Conservation (phyloP, 192 early-diverging fungal genomes). For the Umbelopsis vinacea region DNA sequence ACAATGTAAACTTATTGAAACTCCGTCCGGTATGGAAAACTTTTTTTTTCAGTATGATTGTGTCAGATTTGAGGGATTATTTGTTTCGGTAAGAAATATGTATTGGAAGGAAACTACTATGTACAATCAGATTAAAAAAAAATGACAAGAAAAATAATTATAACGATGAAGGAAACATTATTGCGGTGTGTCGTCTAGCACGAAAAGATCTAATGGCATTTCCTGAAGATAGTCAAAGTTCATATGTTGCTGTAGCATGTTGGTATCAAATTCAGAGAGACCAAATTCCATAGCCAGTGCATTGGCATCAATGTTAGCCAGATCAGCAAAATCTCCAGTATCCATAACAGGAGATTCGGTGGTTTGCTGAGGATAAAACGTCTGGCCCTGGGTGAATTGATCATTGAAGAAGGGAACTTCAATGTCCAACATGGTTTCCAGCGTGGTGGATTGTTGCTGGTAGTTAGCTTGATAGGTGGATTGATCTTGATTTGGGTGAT, state of each 20-base stretch:
- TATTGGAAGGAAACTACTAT: no score
- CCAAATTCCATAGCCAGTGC: neutral
- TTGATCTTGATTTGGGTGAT: no score
- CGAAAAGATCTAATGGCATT: neutral
- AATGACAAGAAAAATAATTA: neutral
- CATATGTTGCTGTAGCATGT: conserved; percentile 3
- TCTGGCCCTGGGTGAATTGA: neutral
- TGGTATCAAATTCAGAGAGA: neutral
- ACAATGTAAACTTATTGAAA: no score
- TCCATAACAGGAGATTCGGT: neutral
- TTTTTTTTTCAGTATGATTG: no score
- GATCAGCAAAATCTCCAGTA: neutral
- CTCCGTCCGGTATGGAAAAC: no score
- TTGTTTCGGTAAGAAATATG: neutral
- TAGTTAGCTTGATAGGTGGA: neutral
- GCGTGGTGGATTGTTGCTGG: no score
- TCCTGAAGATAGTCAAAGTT: neutral
- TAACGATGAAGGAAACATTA: neutral
- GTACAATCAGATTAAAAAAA: neutral
- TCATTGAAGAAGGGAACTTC: neutral
- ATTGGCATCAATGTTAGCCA: neutral
- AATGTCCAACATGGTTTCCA: no score
- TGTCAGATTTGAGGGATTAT: no score
- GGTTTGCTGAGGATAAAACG: neutral
- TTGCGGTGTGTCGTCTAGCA: neutral